Conservation (phyloP, 805 yeast species). For the Starmerella floris region DNA sequence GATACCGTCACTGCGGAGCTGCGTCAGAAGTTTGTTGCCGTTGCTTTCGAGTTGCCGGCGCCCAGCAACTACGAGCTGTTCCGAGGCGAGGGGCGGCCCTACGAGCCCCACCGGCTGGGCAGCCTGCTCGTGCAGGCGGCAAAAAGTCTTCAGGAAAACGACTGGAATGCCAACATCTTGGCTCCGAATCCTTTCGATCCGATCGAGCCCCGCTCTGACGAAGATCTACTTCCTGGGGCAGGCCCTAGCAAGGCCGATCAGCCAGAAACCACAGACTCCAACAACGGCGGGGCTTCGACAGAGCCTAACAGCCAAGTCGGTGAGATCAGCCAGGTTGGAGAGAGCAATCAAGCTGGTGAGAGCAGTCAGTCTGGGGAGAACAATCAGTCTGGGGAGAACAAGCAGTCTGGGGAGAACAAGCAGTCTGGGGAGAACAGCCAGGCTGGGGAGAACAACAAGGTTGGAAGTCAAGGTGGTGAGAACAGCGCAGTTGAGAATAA, state of each 20-base stretch:
- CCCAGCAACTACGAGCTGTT: conserved; percentile 3
- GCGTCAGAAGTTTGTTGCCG: conserved; percentile 2
- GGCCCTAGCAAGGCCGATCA: neutral
- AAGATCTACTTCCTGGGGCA: no score
- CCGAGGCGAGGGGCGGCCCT: conserved; percentile 22
- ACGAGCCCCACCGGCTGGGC: conserved; percentile 26
- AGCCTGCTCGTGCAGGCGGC: conserved; percentile 18
- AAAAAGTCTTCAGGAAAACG: conserved; percentile 8
- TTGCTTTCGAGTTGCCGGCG: neutral
- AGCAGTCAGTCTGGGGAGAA: neutral
- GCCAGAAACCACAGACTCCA: neutral
- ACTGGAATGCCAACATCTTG: conserved; percentile 22
- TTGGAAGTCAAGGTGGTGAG: neutral
- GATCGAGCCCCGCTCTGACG: neutral
- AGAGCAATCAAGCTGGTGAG: neutral
- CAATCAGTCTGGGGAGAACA: conserved; percentile 1
- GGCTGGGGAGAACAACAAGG: neutral
- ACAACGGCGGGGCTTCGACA: neutral
- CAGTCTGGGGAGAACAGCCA: neutral
- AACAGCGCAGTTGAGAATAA: neutral
- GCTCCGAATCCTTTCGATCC: conserved; percentile 11
- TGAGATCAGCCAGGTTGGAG: neutral
- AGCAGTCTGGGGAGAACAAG: no score
- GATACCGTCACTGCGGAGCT: conserved; percentile 5
- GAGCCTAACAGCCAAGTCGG: neutral